These are phyloP conservation scores for Grosmannia huntii DNA, from an alignment of 2,329 filamentous ascomycete genomes.

Conservation along the genomic window DNA sequence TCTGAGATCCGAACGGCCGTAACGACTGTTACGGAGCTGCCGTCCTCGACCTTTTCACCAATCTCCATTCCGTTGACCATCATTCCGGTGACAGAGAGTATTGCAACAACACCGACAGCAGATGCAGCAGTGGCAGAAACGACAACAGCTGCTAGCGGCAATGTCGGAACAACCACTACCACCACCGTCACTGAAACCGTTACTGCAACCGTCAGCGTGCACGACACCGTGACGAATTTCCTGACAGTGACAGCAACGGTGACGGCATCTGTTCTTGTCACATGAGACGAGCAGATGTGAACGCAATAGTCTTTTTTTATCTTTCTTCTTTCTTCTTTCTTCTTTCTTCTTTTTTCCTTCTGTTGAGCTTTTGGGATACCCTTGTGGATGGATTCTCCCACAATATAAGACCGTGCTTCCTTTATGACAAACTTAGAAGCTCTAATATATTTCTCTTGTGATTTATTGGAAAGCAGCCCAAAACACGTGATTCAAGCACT, in stretches of 20 bases:
- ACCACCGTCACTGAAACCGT: conserved; percentile 1
- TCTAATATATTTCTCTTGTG: not conserved
- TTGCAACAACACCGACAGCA: not conserved
- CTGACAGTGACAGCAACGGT: conserved; percentile 2
- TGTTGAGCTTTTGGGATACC: no score
- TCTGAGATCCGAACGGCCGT: not conserved
- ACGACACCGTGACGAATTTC: conserved; percentile 10
- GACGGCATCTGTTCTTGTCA: not conserved
- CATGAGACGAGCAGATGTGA: not conserved
- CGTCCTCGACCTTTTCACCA: not conserved
- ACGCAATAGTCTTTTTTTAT: not conserved
- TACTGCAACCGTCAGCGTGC: conserved; percentile 3
- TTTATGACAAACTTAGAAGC: not conserved
- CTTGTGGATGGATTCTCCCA: no score
- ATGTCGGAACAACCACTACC: not conserved
- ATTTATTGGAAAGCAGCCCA: not conserved
- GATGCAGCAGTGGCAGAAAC: not conserved
- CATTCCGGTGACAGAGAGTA: not conserved
- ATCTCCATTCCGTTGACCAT: not conserved
- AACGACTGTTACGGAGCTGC: not conserved
- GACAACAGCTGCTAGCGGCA: not conserved
- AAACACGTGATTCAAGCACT: not conserved
- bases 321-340: not conserved
- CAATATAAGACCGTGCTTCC: no score
- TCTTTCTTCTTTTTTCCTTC: not conserved